These are phyloP conservation scores for Elongisporangium undulatum DNA, from an alignment of 352 stramenopile genomes.

Conservation along the genomic window DNA sequence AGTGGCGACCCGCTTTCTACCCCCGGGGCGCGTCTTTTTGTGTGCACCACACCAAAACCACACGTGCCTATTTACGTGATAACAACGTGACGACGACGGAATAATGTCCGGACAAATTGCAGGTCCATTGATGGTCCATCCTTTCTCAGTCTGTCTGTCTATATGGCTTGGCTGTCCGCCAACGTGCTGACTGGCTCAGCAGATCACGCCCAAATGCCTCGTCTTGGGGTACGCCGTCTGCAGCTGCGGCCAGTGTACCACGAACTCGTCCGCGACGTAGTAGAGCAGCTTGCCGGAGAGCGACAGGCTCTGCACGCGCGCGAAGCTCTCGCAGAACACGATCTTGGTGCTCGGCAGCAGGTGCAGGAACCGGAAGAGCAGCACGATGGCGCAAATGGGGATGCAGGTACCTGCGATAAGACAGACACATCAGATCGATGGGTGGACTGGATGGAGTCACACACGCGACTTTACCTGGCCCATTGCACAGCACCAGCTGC, in stretches of 20 bases:
- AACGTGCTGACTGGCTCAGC: slow-evolving; percentile 37
- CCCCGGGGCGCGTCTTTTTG: not conserved
- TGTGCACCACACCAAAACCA: not conserved
- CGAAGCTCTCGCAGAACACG: slow-evolving; percentile 95
- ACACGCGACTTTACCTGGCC: slow-evolving; percentile 44
- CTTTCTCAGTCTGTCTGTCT: not conserved
- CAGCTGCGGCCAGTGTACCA: slow-evolving; percentile 93
- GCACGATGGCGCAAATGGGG: slow-evolving; percentile 82
- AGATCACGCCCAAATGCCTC: slow-evolving; percentile 87
- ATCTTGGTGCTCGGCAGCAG: slow-evolving; percentile 67
- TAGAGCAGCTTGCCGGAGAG: slow-evolving; percentile 93
- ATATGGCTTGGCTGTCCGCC: not conserved
- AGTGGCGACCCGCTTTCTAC: not conserved
- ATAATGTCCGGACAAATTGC: not conserved
- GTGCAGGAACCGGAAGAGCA: slow-evolving; percentile 83
- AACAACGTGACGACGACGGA: not conserved
- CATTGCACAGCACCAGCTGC: slow-evolving; percentile 92
- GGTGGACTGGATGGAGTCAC: not conserved
- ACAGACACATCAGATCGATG: slow-evolving; percentile 3
- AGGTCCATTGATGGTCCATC: not conserved
- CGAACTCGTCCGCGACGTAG: slow-evolving; percentile 90
- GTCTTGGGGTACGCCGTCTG: slow-evolving; percentile 74
- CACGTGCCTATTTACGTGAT: not conserved
- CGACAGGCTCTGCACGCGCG: slow-evolving; percentile 89
- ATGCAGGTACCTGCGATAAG: slow-evolving; percentile 86